Base-by-base conservation (phyloP, 352 stramenopile genomes). In the Phytophthora cryptogea region DNA sequence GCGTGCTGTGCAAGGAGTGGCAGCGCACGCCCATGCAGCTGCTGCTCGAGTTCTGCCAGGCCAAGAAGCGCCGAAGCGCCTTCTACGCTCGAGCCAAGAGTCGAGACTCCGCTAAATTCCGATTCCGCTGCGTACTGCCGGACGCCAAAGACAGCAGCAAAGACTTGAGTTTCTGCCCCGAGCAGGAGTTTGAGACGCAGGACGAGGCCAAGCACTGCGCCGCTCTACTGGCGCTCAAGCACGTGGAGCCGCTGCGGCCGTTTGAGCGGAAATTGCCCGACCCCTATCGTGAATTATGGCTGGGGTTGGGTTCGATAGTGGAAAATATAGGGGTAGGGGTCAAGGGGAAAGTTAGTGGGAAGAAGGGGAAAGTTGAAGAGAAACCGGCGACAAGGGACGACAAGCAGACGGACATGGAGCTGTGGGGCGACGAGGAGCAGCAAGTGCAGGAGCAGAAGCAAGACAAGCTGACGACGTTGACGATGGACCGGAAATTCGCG, bases 211-310 rank as follows among this genome's bases (percentile, higher is more conserved):
- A 97, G 60, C 90, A 98, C 74, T 94, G 86, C 48, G 83, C 81
- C 3, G 94, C 94, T 14, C 75, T 99, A 35, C 70, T 99, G 31
- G 97, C 94, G 40, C 74, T 99, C 17, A 77, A 97, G 36, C 86
- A 98, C 62, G 59, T 99, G n/a, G 94, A 98, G 53, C 91, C 90
- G 4, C 80, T 81, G 10, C 78, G 97, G 0, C 96, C 97, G 1
- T 83, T 98, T 43, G 96, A 99, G 70, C 75, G 95, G 33, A 98
- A 97, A 54, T 76, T 99, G 10, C 97, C 97, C 5, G 96, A 99
- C 56, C 97, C 96, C 10, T 99, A 97, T 1, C 83, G 97, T 43
- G 96, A 99, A 70, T 47, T 36, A n/a, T 99, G 95, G 93, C 71
- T 95, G 32, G 48, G 66, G 13, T 66, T 94, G 36, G 59, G 54